These are phyloP conservation scores for Pseudoturritis turrita DNA, from an alignment of 345 rosid genomes.

Conservation along the genomic window DNA sequence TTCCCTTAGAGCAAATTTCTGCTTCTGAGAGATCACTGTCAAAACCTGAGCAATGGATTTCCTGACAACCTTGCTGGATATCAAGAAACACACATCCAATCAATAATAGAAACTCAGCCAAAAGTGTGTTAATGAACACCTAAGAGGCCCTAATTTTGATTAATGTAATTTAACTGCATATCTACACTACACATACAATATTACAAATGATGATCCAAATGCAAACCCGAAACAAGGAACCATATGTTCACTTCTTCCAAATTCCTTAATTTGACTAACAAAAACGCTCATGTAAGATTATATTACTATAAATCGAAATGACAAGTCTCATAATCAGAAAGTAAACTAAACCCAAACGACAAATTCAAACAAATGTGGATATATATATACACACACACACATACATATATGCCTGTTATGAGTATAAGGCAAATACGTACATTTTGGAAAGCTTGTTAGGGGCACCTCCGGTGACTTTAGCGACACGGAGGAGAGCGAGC, in stretches of 20 bases:
- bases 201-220: background rate
- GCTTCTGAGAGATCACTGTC: conserved; percentile 88
- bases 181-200: background rate
- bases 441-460: conserved; percentile 68
- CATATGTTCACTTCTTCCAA: background rate
- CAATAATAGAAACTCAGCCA: background rate
- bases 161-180: background rate
- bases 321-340: background rate
- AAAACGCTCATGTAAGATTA: background rate
- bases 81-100: background rate
- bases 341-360: background rate
- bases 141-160: background rate
- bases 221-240: background rate
- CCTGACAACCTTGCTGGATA: conserved; percentile 84
- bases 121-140: background rate
- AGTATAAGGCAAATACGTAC: conserved; percentile 17
- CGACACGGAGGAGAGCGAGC: conserved; percentile 61
- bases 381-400: background rate
- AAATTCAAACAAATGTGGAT: background rate
- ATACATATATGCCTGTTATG: background rate
- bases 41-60: conserved; percentile 80
- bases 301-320: background rate
- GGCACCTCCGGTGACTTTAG: conserved; percentile 66
- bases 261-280: background rate
- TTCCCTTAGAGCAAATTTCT: conserved; percentile 71